Evolutionary conservation across 345 rosid genomes (phyloP).

Genomic region (Clarkia xantiana): DNA sequence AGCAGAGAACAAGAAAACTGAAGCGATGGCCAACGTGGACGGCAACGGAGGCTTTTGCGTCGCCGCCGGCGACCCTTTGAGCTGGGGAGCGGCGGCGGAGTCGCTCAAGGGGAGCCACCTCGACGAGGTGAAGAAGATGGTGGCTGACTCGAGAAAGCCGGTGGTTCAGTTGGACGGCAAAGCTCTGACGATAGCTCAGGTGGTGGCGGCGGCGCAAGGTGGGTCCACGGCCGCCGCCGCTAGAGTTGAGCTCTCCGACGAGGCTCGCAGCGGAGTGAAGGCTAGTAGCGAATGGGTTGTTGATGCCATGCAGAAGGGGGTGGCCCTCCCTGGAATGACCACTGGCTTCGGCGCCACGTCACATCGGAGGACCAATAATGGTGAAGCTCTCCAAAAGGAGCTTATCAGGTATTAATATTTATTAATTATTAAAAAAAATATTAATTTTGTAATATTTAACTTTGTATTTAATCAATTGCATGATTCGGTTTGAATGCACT

Average conservation of each 20-base stretch:
- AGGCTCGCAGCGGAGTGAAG: slow-evolving; percentile 37
- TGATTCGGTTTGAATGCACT: too few relatives aligned
- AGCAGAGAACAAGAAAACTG: background rate
- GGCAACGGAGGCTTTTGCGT: slow-evolving; percentile 6
- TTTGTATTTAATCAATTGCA: too few relatives aligned
- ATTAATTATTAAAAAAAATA: too few relatives aligned
- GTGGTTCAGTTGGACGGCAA: slow-evolving; percentile 55
- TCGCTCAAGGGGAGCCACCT: slow-evolving; percentile 73
- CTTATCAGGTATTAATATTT: slow-evolving; percentile 38
- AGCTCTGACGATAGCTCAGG: slow-evolving; percentile 70
- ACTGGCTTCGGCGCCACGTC: slow-evolving; percentile 73
- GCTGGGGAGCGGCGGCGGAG: slow-evolving; percentile 61
- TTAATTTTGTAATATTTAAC: too few relatives aligned
- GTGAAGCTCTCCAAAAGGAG: slow-evolving; percentile 56
- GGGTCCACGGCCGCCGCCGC: slow-evolving; percentile 13
- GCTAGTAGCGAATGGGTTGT: slow-evolving; percentile 82
- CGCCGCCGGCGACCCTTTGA: slow-evolving; percentile 36
- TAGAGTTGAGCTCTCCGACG: slow-evolving; percentile 40
- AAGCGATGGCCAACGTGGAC: slow-evolving; percentile 8
- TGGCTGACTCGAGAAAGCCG: slow-evolving; percentile 45
- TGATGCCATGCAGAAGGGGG: slow-evolving; percentile 64
- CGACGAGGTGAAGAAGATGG: slow-evolving; percentile 71
- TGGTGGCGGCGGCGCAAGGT: slow-evolving; percentile 32
- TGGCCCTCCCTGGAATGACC: slow-evolving; percentile 60
- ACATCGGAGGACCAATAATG: slow-evolving; percentile 58